Base-by-base conservation (phyloP, 495 filamentous ascomycete genomes). In the Barbatosphaeria neglecta region DNA sequence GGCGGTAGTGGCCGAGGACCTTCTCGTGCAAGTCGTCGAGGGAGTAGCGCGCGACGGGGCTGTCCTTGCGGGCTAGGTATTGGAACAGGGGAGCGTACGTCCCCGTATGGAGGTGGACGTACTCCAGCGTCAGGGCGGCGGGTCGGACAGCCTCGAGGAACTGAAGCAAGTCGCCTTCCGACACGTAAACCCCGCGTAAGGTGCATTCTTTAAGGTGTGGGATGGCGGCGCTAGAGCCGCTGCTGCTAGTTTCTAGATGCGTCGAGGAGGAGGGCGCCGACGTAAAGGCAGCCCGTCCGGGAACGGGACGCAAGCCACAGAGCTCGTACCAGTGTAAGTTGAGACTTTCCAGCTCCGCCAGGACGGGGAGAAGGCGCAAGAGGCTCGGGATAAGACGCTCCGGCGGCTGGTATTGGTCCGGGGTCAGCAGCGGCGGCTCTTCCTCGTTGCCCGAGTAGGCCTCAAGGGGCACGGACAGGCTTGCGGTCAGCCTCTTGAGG, bases 401-500 rank as follows among this genome's bases (percentile, higher is more conserved):
- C n/a, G 9, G 3, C 9, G 27, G 27, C 27, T 13, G 27, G 27
- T 31, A 31, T 31, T 31, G 27, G 8, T 31, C 27, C 15, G 27
- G 27, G 15, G 27, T 31, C 27, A 10, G 27, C 2, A 13, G 9
- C 27, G 27, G 27, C 9, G 27, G 27, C 7, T 31, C 27, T 31
- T 31, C 27, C 9, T 31, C 27, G 27, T 13, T 31, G 27, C 15
- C 23, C 23, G 20, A 33, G 15, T 4, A n/a, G 37, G n/a, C 33
- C 25, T 15, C 31, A 16, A 19, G 22, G 2, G 46, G 31, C 22
- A 28, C 28, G 22, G 37, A 48, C 46, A 48, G 35, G 24, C 38
- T 41, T 4, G 37, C 63, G 65, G 37, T 58, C 56, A 19, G 55
- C 47, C 43, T 62, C 60, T 44, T 65, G 62, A 31, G 27, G 27